Conservation (phyloP, 208 protist species). For the Trypanosoma melophagium region DNA sequence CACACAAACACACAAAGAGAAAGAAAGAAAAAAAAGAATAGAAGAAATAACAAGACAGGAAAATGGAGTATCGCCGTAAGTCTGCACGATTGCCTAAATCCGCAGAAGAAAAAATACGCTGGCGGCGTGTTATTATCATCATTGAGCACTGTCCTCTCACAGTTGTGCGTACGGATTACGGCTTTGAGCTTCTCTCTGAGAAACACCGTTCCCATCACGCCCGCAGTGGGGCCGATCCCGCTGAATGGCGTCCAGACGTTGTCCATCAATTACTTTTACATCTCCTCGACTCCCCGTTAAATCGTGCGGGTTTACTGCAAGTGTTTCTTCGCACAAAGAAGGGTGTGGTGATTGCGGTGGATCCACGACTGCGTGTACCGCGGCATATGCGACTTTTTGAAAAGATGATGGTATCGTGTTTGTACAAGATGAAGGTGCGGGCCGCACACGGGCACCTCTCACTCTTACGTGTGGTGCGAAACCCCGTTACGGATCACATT, state of each 20-base stretch:
- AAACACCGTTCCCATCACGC: constrained; percentile 93
- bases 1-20: too few species aligned
- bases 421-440: constrained; percentile 98
- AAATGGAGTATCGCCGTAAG: constrained; percentile 85
- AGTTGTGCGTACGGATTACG: constrained; percentile 91
- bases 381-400: constrained; percentile 98
- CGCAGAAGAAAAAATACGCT: constrained; percentile 83
- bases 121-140: constrained; percentile 94
- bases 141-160: constrained; percentile 94
- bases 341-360: constrained; percentile 94
- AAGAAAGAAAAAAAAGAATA: too few species aligned
- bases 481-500: constrained; percentile 98
- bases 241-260: constrained; percentile 97
- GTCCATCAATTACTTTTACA: constrained; percentile 98
- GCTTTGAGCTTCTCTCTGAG: constrained; percentile 97
- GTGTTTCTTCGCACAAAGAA: constrained; percentile 97
- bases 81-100: constrained; percentile 82
- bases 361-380: constrained; percentile 97
- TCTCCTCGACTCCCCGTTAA: constrained; percentile 98
- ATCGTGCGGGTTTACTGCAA: constrained; percentile 97
- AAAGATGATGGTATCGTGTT: constrained; percentile 98
- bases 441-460: constrained; percentile 84
- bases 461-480: constrained; percentile 98
- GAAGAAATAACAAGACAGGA: too few species aligned
- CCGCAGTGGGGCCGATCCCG: constrained; percentile 93